Conservation (phyloP, 176 grass and related monocot genomes). For the Ensete glaucum region DNA sequence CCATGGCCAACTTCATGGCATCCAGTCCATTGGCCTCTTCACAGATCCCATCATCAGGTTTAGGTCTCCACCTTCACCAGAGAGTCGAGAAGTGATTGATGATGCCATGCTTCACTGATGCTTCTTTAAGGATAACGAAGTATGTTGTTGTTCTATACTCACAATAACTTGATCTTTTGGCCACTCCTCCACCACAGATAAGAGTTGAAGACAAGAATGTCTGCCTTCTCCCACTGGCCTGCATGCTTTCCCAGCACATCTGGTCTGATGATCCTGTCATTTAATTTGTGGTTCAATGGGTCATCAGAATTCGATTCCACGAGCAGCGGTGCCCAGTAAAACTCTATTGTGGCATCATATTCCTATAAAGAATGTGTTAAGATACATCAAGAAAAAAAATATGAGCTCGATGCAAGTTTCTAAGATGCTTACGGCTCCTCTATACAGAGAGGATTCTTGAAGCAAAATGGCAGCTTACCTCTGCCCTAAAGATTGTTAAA, state of each 20-base stretch:
- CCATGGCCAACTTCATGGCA: conserved; percentile 12
- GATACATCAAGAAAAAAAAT: neutral
- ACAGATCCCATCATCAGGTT: neutral
- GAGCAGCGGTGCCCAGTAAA: conserved; percentile 21
- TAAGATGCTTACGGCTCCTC: too few relatives aligned
- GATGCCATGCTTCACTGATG: neutral
- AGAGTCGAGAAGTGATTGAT: neutral
- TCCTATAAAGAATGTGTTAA: conserved; percentile 5
- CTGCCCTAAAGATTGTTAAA: conserved; percentile 7
- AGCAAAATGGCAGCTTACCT: conserved; percentile 2
- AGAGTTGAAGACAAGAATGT: conserved; percentile 26
- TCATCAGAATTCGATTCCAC: conserved; percentile 27
- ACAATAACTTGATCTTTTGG: conserved; percentile 2
- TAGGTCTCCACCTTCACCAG: neutral
- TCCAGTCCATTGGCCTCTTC: conserved; percentile 11
- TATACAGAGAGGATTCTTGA: neutral
- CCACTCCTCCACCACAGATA: conserved; percentile 19
- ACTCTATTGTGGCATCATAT: conserved; percentile 20
- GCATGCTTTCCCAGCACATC: conserved; percentile 8
- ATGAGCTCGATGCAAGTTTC: too few relatives aligned
- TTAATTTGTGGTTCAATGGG: conserved; percentile 11
- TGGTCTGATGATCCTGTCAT: conserved; percentile 14
- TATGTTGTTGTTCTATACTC: neutral
- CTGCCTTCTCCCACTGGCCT: conserved; percentile 9
- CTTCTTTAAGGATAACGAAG: neutral